A percentile compares a stretch with the other conserved stretches of the same genome.
phyloP scores from a whole-genome alignment of 192 early-diverging fungal species.

The Mortierella hygrophila region DNA sequence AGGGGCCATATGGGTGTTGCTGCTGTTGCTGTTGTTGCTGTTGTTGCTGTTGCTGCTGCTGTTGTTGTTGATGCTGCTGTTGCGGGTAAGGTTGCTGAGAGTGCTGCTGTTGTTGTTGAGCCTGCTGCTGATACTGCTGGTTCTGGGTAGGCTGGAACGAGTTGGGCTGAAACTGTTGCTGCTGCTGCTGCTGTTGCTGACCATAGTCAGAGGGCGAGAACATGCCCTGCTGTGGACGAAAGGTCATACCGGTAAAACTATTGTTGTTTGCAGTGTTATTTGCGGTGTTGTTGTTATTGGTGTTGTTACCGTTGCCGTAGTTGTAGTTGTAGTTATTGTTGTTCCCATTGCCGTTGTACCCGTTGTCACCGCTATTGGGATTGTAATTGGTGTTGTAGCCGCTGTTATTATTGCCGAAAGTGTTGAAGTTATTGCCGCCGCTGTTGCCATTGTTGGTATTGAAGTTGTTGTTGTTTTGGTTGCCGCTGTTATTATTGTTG shows the following conservation, averaged over 20 bases:
- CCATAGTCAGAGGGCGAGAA: conserved; percentile 13
- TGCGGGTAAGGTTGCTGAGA: conserved; percentile 4
- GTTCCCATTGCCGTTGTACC: neutral
- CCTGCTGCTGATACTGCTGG: conserved; percentile 18
- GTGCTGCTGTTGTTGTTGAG: conserved; percentile 33
- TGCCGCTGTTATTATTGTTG: neutral
- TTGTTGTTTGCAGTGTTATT: neutral
- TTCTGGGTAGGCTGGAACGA: conserved; percentile 14
- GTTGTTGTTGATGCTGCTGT: neutral
- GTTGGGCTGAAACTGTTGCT: neutral
- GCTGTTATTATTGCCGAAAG: neutral
- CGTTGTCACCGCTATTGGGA: neutral
- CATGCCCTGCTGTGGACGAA: neutral
- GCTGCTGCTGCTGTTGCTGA: conserved; percentile 21
- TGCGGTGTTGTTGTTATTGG: neutral
- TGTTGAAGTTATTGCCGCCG: conserved; percentile 2
- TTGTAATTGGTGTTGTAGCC: conserved; percentile 3
- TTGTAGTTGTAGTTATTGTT: conserved; percentile 12
- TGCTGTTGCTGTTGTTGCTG: conserved; percentile 7
- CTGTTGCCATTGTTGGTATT: neutral
- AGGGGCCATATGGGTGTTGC: conserved; percentile 1
- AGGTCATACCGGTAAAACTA: neutral
- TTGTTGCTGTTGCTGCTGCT: conserved; percentile 7
- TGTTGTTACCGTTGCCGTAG: neutral
- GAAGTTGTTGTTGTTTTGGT: neutral